Conservation (phyloP, 345 rosid genomes). For the Angophora floribunda region DNA sequence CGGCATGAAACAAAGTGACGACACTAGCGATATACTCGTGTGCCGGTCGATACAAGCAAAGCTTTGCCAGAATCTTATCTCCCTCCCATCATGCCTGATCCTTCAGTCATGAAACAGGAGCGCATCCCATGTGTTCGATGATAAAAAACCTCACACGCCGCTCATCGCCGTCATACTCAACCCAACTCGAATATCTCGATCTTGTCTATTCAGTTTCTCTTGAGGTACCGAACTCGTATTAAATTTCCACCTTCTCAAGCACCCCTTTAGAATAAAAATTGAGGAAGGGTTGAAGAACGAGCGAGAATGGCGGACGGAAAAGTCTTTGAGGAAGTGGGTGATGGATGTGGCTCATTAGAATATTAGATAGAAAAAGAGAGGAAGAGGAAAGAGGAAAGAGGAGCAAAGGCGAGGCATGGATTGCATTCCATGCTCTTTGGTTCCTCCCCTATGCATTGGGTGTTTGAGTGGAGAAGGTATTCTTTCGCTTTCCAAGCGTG, state of each 20-base stretch:
- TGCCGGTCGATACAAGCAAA: not conserved
- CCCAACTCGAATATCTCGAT: not conserved
- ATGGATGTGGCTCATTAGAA: not conserved
- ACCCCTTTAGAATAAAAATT: not conserved
- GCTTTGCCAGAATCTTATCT: not conserved
- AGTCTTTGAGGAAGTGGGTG: not conserved
- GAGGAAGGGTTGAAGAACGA: not conserved
- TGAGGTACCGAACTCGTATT: not conserved
- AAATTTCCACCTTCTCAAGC: not conserved
- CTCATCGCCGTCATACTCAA: not conserved
- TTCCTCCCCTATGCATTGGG: not conserved
- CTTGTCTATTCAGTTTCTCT: not conserved
- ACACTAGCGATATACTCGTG: not conserved
- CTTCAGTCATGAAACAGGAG: not conserved
- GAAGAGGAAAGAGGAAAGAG: not conserved
- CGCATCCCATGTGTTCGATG: not conserved
- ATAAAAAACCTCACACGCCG: not conserved
- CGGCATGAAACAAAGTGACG: not conserved
- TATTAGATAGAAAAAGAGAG: not conserved
- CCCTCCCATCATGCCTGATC: not conserved
- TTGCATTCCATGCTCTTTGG: not conserved
- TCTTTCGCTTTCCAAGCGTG: slow-evolving; percentile 11
- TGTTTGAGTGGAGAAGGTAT: not conserved
- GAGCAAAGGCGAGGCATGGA: not conserved
- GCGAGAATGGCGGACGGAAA: not conserved